These are phyloP conservation scores for Ganoderma resinaceum DNA, from an alignment of 1,284 basidiomycete species.

Conservation along the genomic window DNA sequence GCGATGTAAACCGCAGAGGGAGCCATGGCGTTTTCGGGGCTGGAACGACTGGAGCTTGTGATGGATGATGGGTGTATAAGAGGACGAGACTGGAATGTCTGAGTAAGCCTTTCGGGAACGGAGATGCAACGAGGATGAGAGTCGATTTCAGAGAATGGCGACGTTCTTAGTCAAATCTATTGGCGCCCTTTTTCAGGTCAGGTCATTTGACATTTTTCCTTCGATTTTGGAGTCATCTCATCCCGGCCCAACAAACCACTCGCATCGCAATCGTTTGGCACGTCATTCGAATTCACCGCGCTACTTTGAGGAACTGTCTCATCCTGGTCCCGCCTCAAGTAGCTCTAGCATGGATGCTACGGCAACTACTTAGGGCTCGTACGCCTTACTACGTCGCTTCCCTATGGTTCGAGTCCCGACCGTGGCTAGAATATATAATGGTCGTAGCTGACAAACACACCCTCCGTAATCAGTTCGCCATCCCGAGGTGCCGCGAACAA, in stretches of 20 bases:
- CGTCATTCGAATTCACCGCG: background rate
- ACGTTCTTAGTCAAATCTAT: constrained; percentile 27
- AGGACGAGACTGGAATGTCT: constrained; percentile 17
- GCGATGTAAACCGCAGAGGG: constrained; percentile 59
- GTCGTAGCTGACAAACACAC: background rate
- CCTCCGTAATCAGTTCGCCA: background rate
- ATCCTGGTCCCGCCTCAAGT: too few relatives aligned
- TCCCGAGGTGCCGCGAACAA: background rate
- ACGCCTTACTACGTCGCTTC: background rate
- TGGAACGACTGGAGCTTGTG: constrained; percentile 11
- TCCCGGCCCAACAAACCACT: constrained; percentile 19
- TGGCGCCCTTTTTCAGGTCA: constrained; percentile 11
- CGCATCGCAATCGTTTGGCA: constrained; percentile 23
- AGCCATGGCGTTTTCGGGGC: constrained; percentile 52
- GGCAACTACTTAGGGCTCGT: background rate
- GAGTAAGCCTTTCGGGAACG: constrained; percentile 19
- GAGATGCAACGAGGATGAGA: constrained; percentile 17
- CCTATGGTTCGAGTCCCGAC: background rate
- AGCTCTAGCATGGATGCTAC: too few relatives aligned
- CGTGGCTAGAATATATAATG: background rate
- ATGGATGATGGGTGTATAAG: constrained; percentile 24
- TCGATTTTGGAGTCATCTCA: constrained; percentile 31
- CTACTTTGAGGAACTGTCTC: too few relatives aligned
- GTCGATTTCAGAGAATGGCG: constrained; percentile 18
- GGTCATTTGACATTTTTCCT: constrained; percentile 13